Evolutionary conservation across 176 grass and related monocot genomes (phyloP).

Genomic region (Avena atlantica): DNA sequence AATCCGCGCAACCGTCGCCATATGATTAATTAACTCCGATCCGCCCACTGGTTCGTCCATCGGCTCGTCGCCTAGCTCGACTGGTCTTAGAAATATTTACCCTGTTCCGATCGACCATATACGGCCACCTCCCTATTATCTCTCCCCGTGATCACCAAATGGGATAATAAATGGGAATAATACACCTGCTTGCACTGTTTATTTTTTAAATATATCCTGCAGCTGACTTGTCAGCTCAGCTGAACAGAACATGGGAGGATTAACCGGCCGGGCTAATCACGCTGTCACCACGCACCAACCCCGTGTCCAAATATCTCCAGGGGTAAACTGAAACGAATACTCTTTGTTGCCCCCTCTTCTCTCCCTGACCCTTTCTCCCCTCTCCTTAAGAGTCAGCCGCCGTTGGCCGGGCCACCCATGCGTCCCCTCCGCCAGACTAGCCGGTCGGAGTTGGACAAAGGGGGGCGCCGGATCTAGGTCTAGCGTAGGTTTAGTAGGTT

Average conservation of each 20-base stretch:
- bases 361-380: no score
- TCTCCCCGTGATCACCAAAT: neutral
- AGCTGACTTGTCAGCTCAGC: conserved; percentile 1
- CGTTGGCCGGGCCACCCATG: no score
- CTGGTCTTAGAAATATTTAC: neutral
- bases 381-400: no score
- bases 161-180: neutral
- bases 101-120: neutral
- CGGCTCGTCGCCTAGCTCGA: conserved; percentile 7
- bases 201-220: neutral
- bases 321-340: no score
- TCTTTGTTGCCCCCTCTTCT: no score
- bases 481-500: no score
- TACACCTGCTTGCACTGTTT: neutral
- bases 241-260: neutral
- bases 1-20: neutral
- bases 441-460: no score
- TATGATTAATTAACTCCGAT: neutral
- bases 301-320: no score
- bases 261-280: neutral
- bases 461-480: no score
- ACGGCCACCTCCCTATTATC: neutral
- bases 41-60: neutral
- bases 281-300: no score
- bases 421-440: no score